Conservation (phyloP, 306 rosid genomes). For the Pueraria montana region DNA sequence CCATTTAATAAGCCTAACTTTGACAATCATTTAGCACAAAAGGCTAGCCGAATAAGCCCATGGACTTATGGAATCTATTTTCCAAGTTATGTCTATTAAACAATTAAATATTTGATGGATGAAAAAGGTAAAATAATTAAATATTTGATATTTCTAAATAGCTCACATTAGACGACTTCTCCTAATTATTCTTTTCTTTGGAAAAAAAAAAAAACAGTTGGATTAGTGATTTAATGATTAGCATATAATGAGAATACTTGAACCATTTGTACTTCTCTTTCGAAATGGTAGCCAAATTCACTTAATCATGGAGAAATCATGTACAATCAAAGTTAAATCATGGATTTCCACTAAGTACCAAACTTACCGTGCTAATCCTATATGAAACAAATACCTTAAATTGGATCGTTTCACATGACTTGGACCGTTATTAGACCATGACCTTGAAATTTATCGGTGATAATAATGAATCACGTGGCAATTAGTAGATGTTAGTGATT, state of each 20-base stretch:
- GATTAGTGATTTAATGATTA: neutral
- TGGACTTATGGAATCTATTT: neutral
- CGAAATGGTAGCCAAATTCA: constrained; percentile 24
- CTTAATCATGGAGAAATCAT: constrained; percentile 4
- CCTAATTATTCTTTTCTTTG: neutral
- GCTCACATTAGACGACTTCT: neutral
- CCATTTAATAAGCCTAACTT: too few species aligned
- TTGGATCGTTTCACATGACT: neutral
- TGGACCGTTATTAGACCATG: neutral
- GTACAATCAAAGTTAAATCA: neutral
- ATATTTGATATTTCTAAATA: neutral
- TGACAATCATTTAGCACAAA: neutral
- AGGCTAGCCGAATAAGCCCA: neutral
- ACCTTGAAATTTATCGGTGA: neutral
- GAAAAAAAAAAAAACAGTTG: too few species aligned
- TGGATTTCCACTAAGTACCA: constrained; percentile 11
- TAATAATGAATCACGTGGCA: neutral
- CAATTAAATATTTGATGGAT: neutral
- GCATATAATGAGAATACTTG: neutral
- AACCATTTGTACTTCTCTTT: constrained; percentile 11
- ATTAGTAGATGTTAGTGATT: neutral
- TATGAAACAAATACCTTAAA: neutral
- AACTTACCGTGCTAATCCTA: neutral
- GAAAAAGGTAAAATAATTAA: neutral
- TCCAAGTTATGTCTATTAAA: neutral